Evolutionary conservation across 257 asterid species (phyloP), one percentile per base, ranked within the genome.

Genomic region (Thymus quinquecostatus): DNA sequence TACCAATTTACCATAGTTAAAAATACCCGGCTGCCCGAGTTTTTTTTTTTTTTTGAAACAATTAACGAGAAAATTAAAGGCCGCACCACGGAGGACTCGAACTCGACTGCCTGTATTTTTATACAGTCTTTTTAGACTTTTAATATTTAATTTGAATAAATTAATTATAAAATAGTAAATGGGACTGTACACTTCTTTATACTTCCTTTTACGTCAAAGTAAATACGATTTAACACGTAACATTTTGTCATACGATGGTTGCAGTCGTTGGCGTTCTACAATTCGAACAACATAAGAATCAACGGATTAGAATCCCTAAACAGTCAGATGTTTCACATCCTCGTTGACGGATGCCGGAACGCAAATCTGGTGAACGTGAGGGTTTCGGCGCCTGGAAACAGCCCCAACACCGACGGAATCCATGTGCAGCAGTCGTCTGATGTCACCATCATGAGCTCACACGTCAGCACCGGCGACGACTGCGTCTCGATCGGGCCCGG

Each of bases 381-480:
- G 45, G 60, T 89, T 11, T 77, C 84, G 4, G 89, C 94, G 2
- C 82, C 89, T 0, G 88, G 77, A 1, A 75, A 77, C 44, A 89
- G 91, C 68, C 94, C 94, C 0, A 89, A 87, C 78, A 89, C 96
- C 1, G 94, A 89, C 10, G 93, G 93, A 7, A 85, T 87, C 28
- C 91, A 89, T 3, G 75, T 89, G 10, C 74, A 77, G 27, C 73
- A 66, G 5, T 89, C 96, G 0, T 69, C 88, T 0, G 75, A 75
- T 0, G 89, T 89, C 43, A 77, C 86, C 5, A 85, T 87, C 2
- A 48, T 50, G 68, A 76, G 64, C 77, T 80, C 91, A 0, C 63
- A 40, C 10, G 79, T 89, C 6, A 78, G 83, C 72, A 89, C 91
- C 0, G 96, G 96, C 0, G 93, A 89, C 59, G 96, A 89, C 44